Evolutionary conservation across 2,329 filamentous ascomycete species (phyloP), one percentile per base, ranked within the genome.

Genomic region (Fonsecaea erecta): DNA sequence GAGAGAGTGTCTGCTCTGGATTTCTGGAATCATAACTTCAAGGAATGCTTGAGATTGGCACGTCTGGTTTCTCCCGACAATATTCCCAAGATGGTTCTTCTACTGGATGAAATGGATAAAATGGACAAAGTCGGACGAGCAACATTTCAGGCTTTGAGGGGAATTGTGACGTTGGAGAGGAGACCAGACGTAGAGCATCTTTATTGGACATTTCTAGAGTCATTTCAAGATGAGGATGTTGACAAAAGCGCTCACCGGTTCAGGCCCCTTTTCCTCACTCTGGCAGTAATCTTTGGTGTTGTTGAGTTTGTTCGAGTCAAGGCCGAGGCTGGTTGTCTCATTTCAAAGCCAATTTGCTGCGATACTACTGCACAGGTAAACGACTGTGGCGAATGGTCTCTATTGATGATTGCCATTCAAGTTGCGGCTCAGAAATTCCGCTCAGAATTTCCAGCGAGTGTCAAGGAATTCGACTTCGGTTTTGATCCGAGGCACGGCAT

Each of bases 51-150:
- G 7, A 18, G 43, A 7, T 48, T 6, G 43, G 9, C 6, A 18
- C 9, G 4, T 9, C 43, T 11, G 43, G n/a, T 48, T 48, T 48
- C 43, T 18, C 43, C 43, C 6, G 24, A 14, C 2, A 48, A 16
- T 16, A 48, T 48, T 18, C 43, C 43, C 18, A 7, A 48, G 43
- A 48, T 26, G 43, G 24, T 48, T 2, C 43, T 48, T 26, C 16
- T 48, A 26, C 43, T 48, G 43, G 43, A 48, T 26, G 43, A 48
- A 48, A 9, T 48, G 43, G 43, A 48, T 26, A 16, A 48, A 48
- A 9, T 48, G 43, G 24, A 48, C 43, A 48, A 48, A 48, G 12
- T 48, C 18, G 43, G 43, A 2, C 43, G n/a, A 7, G n/a, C 2
- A 18, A 18, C 12, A 7, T 18, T 48, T 48, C 43, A 18, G 12